Base-by-base conservation (phyloP, 371 early-diverging fungal species). In the Mortierella sp. region DNA sequence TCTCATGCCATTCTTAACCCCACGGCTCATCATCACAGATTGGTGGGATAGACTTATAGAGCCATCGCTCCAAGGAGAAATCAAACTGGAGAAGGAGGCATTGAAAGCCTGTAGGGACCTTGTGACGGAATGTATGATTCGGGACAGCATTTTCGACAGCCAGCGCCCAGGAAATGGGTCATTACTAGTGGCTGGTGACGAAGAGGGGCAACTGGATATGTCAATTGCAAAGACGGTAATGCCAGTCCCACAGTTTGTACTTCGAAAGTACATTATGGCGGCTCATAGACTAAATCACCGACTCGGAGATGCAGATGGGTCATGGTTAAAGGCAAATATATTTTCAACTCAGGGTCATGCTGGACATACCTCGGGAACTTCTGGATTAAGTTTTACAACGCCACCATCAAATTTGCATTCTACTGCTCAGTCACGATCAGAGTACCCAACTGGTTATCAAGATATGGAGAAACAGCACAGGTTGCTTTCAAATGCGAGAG, bases 31-130 rank as follows among this genome's bases (percentile, higher is more conserved):
- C 37, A 70, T 80, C 15, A 12, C 60, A 5, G 80, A 80, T 53
- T 80, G 80, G 80, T 80, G 80, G 80, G 64, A 70, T 37, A 66
- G 80, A n/a, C 68, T 80, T 9, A 70, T 80, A 28, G 71, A 80
- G 40, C 80, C 80, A 2, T 63, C 75, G 19, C 70, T 80, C 0
- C 80, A 80, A 43, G 80, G 80, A 40, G 80, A 80, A 58, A 80
- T 80, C 61, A 80, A 61, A 23, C 58, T 80, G 40, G 75, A 68
- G n/a, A 80, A 80, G 64, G 74, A 73, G 0, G 56, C 75, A 10
- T 55, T 80, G 10, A 73, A 74, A 51, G 66, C 80, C 5, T 80
- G 80, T n/a, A 66, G 80, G 15, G 80, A 80, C 10, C 65, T 80
- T 19, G 75, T 80, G 64, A 51, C 54, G 15, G 80, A 73, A 28